Percentiles rank a stretch among this genome's conserved stretches.
Evolutionary conservation across 345 rosid species (phyloP).

Genomic region (Trapa bicornis): DNA sequence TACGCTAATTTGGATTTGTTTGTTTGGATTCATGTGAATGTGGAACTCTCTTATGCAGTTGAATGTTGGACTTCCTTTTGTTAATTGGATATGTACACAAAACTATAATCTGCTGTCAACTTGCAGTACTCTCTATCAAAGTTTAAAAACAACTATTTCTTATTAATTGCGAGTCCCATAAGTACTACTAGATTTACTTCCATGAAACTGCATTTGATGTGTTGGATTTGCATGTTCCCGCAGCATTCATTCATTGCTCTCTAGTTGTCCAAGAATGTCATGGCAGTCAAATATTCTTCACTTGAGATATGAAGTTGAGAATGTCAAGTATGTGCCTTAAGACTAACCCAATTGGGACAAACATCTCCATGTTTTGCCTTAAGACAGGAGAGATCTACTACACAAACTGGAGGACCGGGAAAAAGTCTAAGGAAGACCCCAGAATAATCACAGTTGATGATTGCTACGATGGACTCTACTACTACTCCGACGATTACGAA

Average conservation of each 20-base stretch:
- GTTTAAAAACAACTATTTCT: no score
- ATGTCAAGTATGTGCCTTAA: neutral
- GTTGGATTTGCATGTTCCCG: neutral
- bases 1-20: no score
- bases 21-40: no score
- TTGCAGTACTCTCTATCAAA: no score
- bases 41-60: no score
- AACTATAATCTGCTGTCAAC: no score
- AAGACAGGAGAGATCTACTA: constrained; percentile 87
- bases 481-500: constrained; percentile 36
- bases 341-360: neutral
- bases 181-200: neutral
- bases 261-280: no score
- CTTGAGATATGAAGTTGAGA: neutral
- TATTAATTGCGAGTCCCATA: no score
- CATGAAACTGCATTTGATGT: neutral
- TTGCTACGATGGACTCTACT: constrained; percentile 19
- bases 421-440: constrained; percentile 58
- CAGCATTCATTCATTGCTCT: no score
- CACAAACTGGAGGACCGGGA: constrained; percentile 65
- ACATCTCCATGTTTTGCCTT: neutral
- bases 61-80: no score
- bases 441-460: constrained; percentile 21
- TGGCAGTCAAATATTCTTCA: neutral
- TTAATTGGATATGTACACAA: no score